phyloP scores from a whole-genome alignment of 1,139 yeast genomes.

The Blastobotrys aristatus region DNA sequence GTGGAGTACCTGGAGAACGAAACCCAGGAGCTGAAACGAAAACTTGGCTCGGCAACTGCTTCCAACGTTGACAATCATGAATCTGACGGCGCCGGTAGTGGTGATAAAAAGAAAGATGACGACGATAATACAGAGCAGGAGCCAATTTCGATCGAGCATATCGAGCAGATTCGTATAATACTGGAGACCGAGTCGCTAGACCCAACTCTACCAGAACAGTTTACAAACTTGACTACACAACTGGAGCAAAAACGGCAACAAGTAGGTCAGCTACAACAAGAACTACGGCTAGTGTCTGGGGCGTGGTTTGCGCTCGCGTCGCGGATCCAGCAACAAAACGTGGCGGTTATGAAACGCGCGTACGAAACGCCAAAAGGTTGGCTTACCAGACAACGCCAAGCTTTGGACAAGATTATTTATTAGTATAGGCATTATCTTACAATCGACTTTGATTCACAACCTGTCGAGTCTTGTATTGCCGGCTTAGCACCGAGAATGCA shows the following conservation, averaged over 20 bases:
- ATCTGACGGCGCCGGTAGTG: background rate
- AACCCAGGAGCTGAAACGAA: constrained; percentile 14
- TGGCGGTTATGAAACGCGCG: constrained; percentile 23
- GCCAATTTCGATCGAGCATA: background rate
- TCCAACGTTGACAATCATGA: background rate
- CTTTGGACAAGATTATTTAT: constrained; percentile 17
- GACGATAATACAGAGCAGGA: background rate
- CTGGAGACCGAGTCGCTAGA: constrained; percentile 2
- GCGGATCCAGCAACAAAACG: constrained; percentile 29
- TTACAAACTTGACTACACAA: background rate
- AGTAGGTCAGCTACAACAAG: constrained; percentile 15
- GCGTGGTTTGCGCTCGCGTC: constrained; percentile 31
- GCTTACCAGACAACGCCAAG: constrained; percentile 28
- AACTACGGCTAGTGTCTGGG: constrained; percentile 25
- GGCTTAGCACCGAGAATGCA: constrained; percentile 10
- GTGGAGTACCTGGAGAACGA: constrained; percentile 18
- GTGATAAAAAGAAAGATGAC: background rate
- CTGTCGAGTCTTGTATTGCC: constrained; percentile 11
- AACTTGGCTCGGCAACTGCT: background rate
- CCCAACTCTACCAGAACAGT: background rate
- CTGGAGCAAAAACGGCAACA: background rate
- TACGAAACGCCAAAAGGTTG: constrained; percentile 29
- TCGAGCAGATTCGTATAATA: background rate
- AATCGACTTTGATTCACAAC: background rate
- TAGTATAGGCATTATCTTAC: background rate